Conservation (phyloP, 1,139 yeast genomes). For the Geotrichum bryndzae region DNA sequence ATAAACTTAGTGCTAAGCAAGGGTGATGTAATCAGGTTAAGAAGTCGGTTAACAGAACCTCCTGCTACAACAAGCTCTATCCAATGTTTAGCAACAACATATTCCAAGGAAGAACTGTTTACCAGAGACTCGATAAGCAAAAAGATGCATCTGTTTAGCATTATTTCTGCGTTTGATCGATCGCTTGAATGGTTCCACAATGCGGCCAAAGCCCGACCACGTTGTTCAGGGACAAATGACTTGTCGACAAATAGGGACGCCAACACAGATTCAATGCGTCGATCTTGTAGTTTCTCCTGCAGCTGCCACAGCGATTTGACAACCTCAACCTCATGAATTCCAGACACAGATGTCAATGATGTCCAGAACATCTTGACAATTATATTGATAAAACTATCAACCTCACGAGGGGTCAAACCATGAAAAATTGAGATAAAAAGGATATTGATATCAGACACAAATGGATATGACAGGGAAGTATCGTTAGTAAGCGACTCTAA, state of each 20-base stretch:
- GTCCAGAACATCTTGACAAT: slow-evolving; percentile 20
- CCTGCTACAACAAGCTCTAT: slow-evolving; percentile 45
- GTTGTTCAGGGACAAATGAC: slow-evolving; percentile 19
- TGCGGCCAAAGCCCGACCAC: slow-evolving; percentile 34
- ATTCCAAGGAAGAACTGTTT: slow-evolving; percentile 26
- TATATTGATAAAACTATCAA: slow-evolving; percentile 22
- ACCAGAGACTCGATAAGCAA: slow-evolving; percentile 59
- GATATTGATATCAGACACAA: slow-evolving; percentile 45
- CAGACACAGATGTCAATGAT: slow-evolving; percentile 41
- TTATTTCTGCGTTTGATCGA: slow-evolving; percentile 38
- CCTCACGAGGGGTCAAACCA: slow-evolving; percentile 21
- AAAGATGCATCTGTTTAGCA: slow-evolving; percentile 62
- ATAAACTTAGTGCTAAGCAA: slow-evolving; percentile 36
- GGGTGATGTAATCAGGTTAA: slow-evolving; percentile 51
- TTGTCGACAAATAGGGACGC: slow-evolving; percentile 30
- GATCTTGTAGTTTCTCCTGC: slow-evolving; percentile 32
- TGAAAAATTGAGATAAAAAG: slow-evolving; percentile 41
- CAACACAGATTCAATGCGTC: slow-evolving; percentile 37
- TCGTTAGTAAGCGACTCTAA: slow-evolving; percentile 24
- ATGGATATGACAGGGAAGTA: slow-evolving; percentile 1
- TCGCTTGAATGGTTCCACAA: slow-evolving; percentile 42
- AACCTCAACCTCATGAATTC: slow-evolving; percentile 56
- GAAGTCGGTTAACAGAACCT: slow-evolving; percentile 55
- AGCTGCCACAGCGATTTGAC: slow-evolving; percentile 43
- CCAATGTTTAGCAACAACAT: slow-evolving; percentile 51